Evolutionary conservation across 331 rosid genomes (phyloP), one percentile per base, ranked within the genome.

Genomic region (Telfairia occidentalis): DNA sequence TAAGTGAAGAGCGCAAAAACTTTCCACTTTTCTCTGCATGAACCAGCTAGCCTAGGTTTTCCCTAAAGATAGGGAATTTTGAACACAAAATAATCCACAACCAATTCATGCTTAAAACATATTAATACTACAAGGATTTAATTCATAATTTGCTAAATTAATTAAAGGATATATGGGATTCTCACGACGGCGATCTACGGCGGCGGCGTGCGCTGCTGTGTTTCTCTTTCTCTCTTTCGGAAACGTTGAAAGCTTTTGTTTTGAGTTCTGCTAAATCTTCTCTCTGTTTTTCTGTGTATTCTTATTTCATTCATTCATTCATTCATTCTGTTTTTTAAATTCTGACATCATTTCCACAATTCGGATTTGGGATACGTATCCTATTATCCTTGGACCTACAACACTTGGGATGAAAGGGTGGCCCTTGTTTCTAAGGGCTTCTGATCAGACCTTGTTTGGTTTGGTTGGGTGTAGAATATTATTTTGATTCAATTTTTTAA

Each of bases 281-380:
- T 26, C 7, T 16, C 38, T 69, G 49, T 64, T 37, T 59, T 35
- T 19, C 29, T n/a, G 48, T n/a, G 48, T 40, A 21, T 40, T 40
- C 40, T 66, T 40, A 63, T 7, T 26, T 12, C 0, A 0, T 58
- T 16, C 16, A 3, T 48, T 16, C 4, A 3, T 48, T 13, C n/a
- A 26, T 57, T 57, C 65, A 16, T 21, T 23, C 5, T 57, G 9
- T 58, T 29, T 34, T 64, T 8, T 19, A 2, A 16, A 34, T 30
- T 19, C n/a, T 69, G 74, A 69, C 74, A 69, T 69, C 74, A 69
- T 69, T 69, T 45, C 8, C 24, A 24, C 40, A 69, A 69, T 43
- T 43, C 24, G 74, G 74, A 61, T 61, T 7, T 61, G 21, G 5
- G 45, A 35, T 48, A 63, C 42, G 2, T 30, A 57, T 26, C 12